Percentiles rank a stretch among this genome's conserved stretches.
phyloP scores from a whole-genome alignment of 805 yeast genomes.

The Barnettozyma vustinii region DNA sequence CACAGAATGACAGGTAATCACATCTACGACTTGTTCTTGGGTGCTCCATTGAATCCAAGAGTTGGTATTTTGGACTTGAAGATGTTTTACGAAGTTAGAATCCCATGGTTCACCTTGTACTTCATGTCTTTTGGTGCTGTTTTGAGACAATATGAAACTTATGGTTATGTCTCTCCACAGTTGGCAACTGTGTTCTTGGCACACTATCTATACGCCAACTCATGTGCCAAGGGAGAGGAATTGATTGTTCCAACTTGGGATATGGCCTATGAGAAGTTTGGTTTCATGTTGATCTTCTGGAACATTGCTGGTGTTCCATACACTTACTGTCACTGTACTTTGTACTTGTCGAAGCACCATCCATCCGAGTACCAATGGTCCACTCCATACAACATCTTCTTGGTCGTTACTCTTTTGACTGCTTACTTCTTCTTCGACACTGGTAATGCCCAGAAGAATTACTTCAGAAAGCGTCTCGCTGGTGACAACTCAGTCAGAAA shows the following conservation, averaged over 20 bases:
- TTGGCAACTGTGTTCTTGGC: conserved; percentile 69
- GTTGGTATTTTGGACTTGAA: conserved; percentile 88
- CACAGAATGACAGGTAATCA: conserved; percentile 90
- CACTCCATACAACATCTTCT: conserved; percentile 46
- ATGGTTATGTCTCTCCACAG: conserved; percentile 78
- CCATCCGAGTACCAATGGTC: conserved; percentile 82
- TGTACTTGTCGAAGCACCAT: conserved; percentile 75
- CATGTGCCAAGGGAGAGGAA: conserved; percentile 97
- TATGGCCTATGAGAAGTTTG: conserved; percentile 98
- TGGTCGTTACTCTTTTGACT: conserved; percentile 50
- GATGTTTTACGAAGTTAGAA: conserved; percentile 95
- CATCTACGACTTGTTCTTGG: conserved; percentile 91
- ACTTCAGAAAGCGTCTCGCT: conserved; percentile 77
- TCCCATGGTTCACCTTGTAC: conserved; percentile 92
- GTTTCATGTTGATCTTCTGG: conserved; percentile 99
- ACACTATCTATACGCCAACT: conserved; percentile 93
- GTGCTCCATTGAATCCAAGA: conserved; percentile 95
- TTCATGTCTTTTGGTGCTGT: conserved; percentile 71
- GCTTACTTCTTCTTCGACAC: conserved; percentile 95
- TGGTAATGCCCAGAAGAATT: conserved; percentile 89
- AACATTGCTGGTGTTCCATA: conserved; percentile 98
- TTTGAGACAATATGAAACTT: conserved; percentile 72
- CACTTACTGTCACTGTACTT: conserved; percentile 92
- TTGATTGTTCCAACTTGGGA: conserved; percentile 98
- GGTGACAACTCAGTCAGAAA: conserved; percentile 77